These are phyloP conservation scores for Malassezia vespertilionis DNA, from an alignment of 1,284 basidiomycete species.

Conservation along the genomic window DNA sequence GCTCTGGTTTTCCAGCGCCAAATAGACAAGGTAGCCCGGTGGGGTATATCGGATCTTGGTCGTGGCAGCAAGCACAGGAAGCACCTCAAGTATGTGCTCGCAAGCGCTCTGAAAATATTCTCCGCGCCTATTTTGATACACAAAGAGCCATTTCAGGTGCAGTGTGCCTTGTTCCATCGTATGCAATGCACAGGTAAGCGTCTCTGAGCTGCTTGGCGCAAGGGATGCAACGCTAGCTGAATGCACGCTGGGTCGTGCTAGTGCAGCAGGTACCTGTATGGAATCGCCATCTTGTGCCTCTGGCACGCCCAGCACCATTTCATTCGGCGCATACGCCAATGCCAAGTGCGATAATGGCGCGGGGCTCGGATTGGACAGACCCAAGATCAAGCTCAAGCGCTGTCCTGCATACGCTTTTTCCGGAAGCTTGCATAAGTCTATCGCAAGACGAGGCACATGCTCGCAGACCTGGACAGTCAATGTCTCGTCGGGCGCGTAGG, in stretches of 20 bases:
- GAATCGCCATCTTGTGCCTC: not conserved
- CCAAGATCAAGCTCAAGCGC: conserved; percentile 5
- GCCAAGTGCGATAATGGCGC: not conserved
- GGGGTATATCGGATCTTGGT: not conserved
- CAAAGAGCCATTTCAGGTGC: conserved; percentile 2
- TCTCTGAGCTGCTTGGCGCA: not conserved
- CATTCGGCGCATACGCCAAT: not conserved
- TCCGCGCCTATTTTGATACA: conserved; percentile 1
- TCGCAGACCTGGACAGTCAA: conserved; percentile 46
- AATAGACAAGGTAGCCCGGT: not conserved
- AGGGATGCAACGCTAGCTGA: not conserved
- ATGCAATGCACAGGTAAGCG: not conserved
- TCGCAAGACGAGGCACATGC: conserved; percentile 41
- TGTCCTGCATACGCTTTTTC: conserved; percentile 14
- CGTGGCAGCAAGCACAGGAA: not conserved
- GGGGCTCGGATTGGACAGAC: not conserved
- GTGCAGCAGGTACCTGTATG: not conserved
- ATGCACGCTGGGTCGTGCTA: not conserved
- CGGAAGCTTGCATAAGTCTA: conserved; percentile 21
- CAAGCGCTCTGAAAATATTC: not conserved
- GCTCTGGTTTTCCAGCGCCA: not conserved
- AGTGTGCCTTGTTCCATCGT: not conserved
- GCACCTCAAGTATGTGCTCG: not conserved
- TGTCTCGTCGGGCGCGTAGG: conserved; percentile 49
- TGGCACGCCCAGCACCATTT: not conserved